Conservation (phyloP, 306 rosid species). For the Ceratonia siliqua region DNA sequence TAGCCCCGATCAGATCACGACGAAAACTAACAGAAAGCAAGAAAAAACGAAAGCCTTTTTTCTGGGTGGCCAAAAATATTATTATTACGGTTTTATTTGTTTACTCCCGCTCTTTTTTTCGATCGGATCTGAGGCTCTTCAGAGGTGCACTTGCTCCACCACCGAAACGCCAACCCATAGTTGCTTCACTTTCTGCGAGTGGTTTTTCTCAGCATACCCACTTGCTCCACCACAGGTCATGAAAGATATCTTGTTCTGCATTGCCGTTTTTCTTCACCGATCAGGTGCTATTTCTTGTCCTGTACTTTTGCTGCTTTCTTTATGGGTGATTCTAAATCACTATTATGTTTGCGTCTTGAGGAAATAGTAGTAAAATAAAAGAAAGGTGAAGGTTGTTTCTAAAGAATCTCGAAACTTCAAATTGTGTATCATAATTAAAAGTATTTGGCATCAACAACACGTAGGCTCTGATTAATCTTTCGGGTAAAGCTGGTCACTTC, state of each 20-base stretch:
- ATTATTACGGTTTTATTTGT: slow-evolving; percentile 32
- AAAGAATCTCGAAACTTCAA: slow-evolving; percentile 46
- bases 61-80: not conserved
- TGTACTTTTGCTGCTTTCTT: slow-evolving; percentile 37
- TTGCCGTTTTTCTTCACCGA: slow-evolving; percentile 48
- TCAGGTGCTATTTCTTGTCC: slow-evolving; percentile 47
- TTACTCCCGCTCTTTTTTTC: slow-evolving; percentile 39
- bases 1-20: slow-evolving; percentile 35
- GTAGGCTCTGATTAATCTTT: slow-evolving; percentile 23
- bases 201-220: slow-evolving; percentile 21
- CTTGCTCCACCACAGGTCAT: slow-evolving; percentile 40
- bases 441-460: slow-evolving; percentile 26
- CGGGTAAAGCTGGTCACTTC: slow-evolving; percentile 22
- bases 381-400: slow-evolving; percentile 34
- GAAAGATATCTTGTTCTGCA: slow-evolving; percentile 52
- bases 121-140: slow-evolving; percentile 87
- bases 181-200: slow-evolving; percentile 54
- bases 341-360: slow-evolving; percentile 25
- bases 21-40: slow-evolving; percentile 35
- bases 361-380: slow-evolving; percentile 31
- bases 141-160: too few relatives aligned
- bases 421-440: slow-evolving; percentile 30
- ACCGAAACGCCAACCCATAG: slow-evolving; percentile 46
- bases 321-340: slow-evolving; percentile 16
- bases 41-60: not conserved